Evolutionary conservation across 768 basidiomycete species (phyloP).

Genomic region (Boletus speciosus): DNA sequence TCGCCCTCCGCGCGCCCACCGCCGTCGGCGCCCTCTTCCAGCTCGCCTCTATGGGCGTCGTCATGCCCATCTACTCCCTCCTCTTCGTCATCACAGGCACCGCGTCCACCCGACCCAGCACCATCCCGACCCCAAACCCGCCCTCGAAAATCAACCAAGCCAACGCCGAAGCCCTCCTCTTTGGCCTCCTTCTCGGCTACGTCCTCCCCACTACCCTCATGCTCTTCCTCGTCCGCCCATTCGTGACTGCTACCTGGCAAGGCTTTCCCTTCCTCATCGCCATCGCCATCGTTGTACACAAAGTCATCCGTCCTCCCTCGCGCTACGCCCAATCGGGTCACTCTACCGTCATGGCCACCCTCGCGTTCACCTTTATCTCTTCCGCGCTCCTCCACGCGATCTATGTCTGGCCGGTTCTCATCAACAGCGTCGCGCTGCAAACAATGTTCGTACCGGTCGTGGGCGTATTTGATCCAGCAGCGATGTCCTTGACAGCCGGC

Average conservation of each 20-base stretch:
- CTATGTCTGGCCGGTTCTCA: constrained; percentile 17
- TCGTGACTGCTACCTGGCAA: constrained; percentile 53
- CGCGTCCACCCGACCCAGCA: constrained; percentile 6
- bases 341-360: constrained; percentile 16
- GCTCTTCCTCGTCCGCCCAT: constrained; percentile 39
- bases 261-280: constrained; percentile 46
- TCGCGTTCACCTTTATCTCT: constrained; percentile 15
- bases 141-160: constrained; percentile 38
- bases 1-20: constrained; percentile 40
- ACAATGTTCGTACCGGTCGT: constrained; percentile 14
- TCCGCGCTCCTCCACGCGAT: constrained; percentile 27
- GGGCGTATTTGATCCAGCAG: background rate
- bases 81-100: constrained; percentile 41
- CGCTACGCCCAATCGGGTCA: constrained; percentile 18
- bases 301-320: constrained; percentile 34
- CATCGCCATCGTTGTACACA: constrained; percentile 39
- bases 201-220: constrained; percentile 46
- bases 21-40: constrained; percentile 42
- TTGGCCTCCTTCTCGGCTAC: constrained; percentile 44
- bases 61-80: constrained; percentile 48
- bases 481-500: constrained; percentile 7
- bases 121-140: background rate
- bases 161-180: constrained; percentile 51
- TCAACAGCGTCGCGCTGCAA: constrained; percentile 1
- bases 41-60: constrained; percentile 39